Evolutionary conservation across 805 yeast species (phyloP).

Genomic region (Candida taoyuanica): DNA sequence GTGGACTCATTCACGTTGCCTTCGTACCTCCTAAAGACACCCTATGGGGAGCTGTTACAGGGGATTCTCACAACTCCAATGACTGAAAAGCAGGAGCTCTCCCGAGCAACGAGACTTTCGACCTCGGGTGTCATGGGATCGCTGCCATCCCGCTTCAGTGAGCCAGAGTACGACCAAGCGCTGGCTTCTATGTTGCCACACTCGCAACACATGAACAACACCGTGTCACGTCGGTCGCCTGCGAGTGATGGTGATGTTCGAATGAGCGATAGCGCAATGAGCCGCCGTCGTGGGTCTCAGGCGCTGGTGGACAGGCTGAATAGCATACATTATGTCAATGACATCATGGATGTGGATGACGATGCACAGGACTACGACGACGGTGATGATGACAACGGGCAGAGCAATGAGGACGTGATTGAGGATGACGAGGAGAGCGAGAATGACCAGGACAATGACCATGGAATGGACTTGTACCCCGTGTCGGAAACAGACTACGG

Average conservation of each 20-base stretch:
- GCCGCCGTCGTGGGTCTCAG: no score
- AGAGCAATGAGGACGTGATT: conserved; percentile 8
- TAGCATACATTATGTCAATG: conserved; percentile 10
- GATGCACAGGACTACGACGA: conserved; percentile 9
- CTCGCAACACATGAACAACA: conserved; percentile 2
- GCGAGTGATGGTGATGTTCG: neutral
- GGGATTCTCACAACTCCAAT: conserved; percentile 5
- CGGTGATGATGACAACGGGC: conserved; percentile 6
- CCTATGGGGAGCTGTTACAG: conserved; percentile 18
- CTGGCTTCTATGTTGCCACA: conserved; percentile 11
- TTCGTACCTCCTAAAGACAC: conserved; percentile 17
- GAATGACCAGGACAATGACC: conserved; percentile 4
- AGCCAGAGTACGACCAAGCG: conserved; percentile 10
- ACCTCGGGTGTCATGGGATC: conserved; percentile 19
- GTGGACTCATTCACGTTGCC: conserved; percentile 11
- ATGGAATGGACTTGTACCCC: neutral
- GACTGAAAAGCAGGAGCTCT: conserved; percentile 2
- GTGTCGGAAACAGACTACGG: neutral
- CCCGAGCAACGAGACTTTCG: conserved; percentile 11
- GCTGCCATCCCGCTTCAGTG: conserved; percentile 16
- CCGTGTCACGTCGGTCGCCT: neutral
- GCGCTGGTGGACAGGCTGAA: conserved; percentile 1
- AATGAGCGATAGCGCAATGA: no score
- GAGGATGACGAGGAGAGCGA: conserved; percentile 10
- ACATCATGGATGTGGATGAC: conserved; percentile 18